Percentiles rank a stretch among this genome's conserved stretches.
These are phyloP conservation scores for Nannizzia gypsea DNA, from an alignment of 2,329 filamentous ascomycete genomes.

Conservation along the genomic window DNA sequence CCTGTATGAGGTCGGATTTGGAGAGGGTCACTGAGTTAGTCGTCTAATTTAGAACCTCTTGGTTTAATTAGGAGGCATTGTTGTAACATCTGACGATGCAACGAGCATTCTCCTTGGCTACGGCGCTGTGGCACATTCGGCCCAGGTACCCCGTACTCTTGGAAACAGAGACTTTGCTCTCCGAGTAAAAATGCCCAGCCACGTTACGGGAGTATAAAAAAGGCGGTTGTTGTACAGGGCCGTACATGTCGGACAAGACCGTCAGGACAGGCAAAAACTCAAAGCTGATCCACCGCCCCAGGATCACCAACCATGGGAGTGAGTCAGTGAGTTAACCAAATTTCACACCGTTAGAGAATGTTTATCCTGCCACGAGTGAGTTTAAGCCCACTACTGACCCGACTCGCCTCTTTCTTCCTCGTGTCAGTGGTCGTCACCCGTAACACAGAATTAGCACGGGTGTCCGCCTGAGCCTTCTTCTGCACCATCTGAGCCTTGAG, in stretches of 20 bases:
- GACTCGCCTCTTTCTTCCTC: not conserved
- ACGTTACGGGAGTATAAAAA: not conserved
- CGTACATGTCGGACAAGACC: not conserved
- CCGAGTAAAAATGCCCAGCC: not conserved
- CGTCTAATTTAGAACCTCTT: not conserved
- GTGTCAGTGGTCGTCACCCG: not conserved
- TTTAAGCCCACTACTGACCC: not conserved
- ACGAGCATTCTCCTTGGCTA: not conserved
- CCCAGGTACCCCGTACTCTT: not conserved
- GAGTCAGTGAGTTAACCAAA: no score
- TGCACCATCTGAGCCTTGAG: not conserved
- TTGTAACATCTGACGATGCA: not conserved
- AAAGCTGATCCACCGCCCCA: not conserved
- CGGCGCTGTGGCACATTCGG: not conserved
- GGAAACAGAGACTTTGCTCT: no score
- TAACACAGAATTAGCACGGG: not conserved
- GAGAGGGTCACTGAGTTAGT: not conserved
- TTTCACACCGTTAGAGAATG: not conserved
- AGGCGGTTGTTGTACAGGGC: not conserved
- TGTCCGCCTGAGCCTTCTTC: not conserved
- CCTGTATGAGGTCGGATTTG: not conserved
- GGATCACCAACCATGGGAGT: not conserved
- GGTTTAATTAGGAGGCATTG: not conserved
- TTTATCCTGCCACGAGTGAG: not conserved
- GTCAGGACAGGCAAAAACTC: not conserved